Evolutionary conservation across 2,329 filamentous ascomycete species (phyloP).

Genomic region (Teratosphaeria pseudoeucalypti): DNA sequence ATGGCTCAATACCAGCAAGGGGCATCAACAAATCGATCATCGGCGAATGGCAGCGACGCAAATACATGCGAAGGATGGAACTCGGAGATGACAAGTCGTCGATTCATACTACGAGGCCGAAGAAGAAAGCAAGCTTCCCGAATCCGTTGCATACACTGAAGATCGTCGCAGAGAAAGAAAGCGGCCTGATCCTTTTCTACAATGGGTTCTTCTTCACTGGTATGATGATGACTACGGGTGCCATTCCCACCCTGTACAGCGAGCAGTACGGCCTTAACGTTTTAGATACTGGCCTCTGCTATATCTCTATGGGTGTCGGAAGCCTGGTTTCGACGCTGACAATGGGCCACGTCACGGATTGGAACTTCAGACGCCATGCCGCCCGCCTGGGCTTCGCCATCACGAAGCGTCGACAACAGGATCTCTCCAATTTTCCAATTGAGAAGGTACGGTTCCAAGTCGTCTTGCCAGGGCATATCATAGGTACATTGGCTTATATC

Average conservation of each 20-base stretch:
- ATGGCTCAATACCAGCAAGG: slow-evolving; percentile 22
- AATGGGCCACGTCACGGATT: slow-evolving; percentile 53
- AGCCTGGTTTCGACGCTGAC: slow-evolving; percentile 28
- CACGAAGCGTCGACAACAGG: slow-evolving; percentile 46
- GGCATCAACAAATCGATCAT: slow-evolving; percentile 20
- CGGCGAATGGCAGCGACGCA: slow-evolving; percentile 13
- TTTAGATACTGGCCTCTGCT: slow-evolving; percentile 17
- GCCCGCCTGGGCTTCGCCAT: slow-evolving; percentile 50
- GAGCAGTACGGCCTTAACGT: slow-evolving; percentile 24
- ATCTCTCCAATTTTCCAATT: slow-evolving; percentile 43
- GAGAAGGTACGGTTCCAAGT: slow-evolving; percentile 35
- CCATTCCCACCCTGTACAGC: slow-evolving; percentile 34
- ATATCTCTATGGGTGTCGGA: slow-evolving; percentile 29
- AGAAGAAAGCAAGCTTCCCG: slow-evolving; percentile 23
- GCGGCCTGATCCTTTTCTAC: slow-evolving; percentile 17
- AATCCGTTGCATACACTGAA: slow-evolving; percentile 34
- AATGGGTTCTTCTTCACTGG: slow-evolving; percentile 32
- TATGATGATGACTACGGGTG: slow-evolving; percentile 38
- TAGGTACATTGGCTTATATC: slow-evolving; percentile 26
- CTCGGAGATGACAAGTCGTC: slow-evolving; percentile 4
- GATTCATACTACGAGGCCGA: background rate
- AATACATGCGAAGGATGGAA: slow-evolving; percentile 5
- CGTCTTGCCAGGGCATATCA: slow-evolving; percentile 26
- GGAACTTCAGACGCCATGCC: slow-evolving; percentile 63
- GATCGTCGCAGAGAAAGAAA: slow-evolving; percentile 25